These are phyloP conservation scores for Kwoniella botswanensis DNA, from an alignment of 768 basidiomycete genomes.

Conservation along the genomic window DNA sequence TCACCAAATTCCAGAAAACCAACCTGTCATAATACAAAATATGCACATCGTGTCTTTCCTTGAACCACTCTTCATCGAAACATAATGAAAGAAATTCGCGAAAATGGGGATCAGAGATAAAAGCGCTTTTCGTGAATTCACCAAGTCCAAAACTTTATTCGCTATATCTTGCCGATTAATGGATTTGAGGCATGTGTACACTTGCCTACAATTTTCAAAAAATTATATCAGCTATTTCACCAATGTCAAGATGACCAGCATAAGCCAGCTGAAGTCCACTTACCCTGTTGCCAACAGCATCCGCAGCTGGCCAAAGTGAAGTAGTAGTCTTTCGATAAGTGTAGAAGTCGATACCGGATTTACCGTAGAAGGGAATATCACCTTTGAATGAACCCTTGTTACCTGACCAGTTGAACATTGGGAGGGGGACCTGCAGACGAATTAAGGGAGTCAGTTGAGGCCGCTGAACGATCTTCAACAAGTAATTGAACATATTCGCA, in stretches of 20 bases:
- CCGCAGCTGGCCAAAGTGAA: conserved; percentile 84
- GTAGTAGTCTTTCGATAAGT: conserved; percentile 97
- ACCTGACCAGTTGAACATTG: conserved; percentile 95
- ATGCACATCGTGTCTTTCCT: background rate
- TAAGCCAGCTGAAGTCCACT: conserved; percentile 17
- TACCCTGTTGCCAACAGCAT: conserved; percentile 57
- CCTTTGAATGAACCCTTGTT: conserved; percentile 79
- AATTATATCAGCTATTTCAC: background rate
- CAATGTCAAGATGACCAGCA: background rate
- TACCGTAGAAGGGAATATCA: conserved; percentile 89
- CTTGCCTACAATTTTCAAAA: conserved; percentile 25
- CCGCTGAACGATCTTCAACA: too few relatives aligned
- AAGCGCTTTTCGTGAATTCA: too few relatives aligned
- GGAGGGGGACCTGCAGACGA: conserved; percentile 82
- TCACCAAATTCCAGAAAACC: background rate
- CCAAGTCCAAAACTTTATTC: too few relatives aligned
- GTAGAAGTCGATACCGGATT: conserved; percentile 90
- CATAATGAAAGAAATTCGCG: too few relatives aligned
- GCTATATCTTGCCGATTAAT: conserved; percentile 13
- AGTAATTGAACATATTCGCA: too few relatives aligned
- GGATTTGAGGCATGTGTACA: conserved; percentile 51
- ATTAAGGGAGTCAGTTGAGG: background rate
- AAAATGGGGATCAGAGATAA: too few relatives aligned
- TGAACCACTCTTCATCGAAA: too few relatives aligned
- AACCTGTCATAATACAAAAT: background rate